Percentiles rank a stretch among this genome's conserved stretches.
phyloP scores from a whole-genome alignment of 805 yeast species.

The Candida manassasensis region DNA sequence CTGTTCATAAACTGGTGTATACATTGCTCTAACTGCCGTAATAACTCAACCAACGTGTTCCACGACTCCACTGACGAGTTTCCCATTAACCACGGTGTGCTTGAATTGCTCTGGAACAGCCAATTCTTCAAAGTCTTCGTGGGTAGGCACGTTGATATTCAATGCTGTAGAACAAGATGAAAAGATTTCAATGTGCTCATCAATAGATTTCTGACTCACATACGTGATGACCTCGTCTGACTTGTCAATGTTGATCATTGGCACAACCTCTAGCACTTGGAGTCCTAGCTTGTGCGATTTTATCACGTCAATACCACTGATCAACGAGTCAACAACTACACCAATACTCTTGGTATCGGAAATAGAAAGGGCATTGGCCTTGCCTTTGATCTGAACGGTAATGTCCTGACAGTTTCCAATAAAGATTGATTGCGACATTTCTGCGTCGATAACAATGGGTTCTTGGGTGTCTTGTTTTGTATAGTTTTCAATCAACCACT shows the following conservation, averaged over 20 bases:
- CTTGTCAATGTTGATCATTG: constrained; percentile 83
- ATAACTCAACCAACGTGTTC: constrained; percentile 68
- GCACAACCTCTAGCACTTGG: constrained; percentile 78
- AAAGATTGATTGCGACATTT: constrained; percentile 82
- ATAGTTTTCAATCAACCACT: constrained; percentile 82
- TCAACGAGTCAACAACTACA: constrained; percentile 75
- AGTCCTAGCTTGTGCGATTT: constrained; percentile 77
- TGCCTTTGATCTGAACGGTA: constrained; percentile 82
- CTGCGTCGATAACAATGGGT: constrained; percentile 67
- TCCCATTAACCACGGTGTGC: constrained; percentile 62
- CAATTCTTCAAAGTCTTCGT: constrained; percentile 70
- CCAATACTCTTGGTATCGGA: constrained; percentile 70
- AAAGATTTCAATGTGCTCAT: constrained; percentile 60
- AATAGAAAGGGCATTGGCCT: constrained; percentile 82
- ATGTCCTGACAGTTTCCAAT: constrained; percentile 74
- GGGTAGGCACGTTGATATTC: constrained; percentile 77
- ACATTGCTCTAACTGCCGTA: too few species aligned
- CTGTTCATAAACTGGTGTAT: too few species aligned
- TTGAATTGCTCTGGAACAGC: constrained; percentile 91
- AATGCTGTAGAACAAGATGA: constrained; percentile 82
- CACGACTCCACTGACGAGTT: constrained; percentile 65
- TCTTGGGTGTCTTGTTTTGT: constrained; percentile 50
- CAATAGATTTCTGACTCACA: constrained; percentile 65
- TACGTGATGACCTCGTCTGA: constrained; percentile 82
- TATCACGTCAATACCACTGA: constrained; percentile 84